Percentiles rank a stretch among this genome's conserved stretches.
Conservation (phyloP, 371 early-diverging fungal genomes). For the Rhizopus sp. region DNA sequence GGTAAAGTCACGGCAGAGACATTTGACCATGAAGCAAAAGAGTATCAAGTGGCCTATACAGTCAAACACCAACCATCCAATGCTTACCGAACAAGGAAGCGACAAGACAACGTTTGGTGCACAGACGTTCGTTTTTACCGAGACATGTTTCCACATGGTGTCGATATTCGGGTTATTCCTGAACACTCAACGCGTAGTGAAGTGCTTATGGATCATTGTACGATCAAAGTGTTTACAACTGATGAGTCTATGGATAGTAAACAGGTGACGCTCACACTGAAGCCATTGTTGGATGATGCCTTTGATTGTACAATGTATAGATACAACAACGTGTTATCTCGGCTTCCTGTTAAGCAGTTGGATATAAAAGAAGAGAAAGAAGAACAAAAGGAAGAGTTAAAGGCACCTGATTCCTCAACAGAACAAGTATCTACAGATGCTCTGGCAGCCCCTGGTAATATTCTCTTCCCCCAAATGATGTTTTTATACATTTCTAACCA, state of each 20-base stretch:
- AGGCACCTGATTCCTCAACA: background rate
- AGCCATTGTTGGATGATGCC: conserved; percentile 1
- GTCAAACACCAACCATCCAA: conserved; percentile 47
- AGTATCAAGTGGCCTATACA: conserved; percentile 32
- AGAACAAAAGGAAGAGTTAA: conserved; percentile 2
- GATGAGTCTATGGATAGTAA: conserved; percentile 42
- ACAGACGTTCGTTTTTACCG: conserved; percentile 46
- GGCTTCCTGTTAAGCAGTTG: background rate
- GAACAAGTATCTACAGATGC: background rate
- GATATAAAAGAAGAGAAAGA: background rate
- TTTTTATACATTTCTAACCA: too few species aligned
- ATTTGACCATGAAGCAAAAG: conserved; percentile 30
- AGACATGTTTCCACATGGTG: conserved; percentile 39
- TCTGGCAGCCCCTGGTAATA: background rate
- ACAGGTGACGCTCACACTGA: conserved; percentile 31
- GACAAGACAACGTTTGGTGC: conserved; percentile 27
- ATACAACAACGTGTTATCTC: conserved; percentile 8
- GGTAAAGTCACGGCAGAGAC: conserved; percentile 43
- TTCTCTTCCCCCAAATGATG: too few species aligned
- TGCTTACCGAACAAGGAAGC: conserved; percentile 38
- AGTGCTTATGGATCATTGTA: conserved; percentile 24
- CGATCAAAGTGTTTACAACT: conserved; percentile 41
- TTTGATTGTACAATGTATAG: conserved; percentile 9
- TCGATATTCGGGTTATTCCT: conserved; percentile 40
- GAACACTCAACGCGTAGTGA: conserved; percentile 30